These are phyloP conservation scores for Ophiostoma perfectum DNA, from an alignment of 2,329 filamentous ascomycete genomes.

Conservation along the genomic window DNA sequence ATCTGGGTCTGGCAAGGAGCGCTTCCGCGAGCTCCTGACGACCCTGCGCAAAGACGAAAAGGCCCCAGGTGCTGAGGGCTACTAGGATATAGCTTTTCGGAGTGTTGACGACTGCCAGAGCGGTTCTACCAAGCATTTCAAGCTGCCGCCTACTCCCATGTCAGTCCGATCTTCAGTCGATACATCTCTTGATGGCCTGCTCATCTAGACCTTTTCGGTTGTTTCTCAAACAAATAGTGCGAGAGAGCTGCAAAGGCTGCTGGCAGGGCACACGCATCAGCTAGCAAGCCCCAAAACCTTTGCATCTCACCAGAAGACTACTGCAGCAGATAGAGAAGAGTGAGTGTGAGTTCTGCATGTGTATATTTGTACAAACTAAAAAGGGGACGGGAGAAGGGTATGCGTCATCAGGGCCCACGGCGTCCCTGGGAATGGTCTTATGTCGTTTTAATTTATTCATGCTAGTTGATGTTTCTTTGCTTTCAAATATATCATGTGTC, in stretches of 20 bases:
- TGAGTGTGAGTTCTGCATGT: background rate
- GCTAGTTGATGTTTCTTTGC: background rate
- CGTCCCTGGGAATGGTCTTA: background rate
- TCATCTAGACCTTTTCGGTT: background rate
- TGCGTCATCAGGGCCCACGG: background rate
- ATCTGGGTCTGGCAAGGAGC: constrained; percentile 87
- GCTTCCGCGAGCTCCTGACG: constrained; percentile 84
- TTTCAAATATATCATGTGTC: background rate
- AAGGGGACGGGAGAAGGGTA: constrained; percentile 8
- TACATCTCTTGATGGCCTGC: constrained; percentile 1
- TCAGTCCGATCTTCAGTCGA: background rate
- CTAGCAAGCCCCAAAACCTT: background rate
- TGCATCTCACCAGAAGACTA: background rate
- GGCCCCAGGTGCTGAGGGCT: constrained; percentile 61
- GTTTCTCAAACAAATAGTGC: background rate
- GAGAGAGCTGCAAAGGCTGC: no score
- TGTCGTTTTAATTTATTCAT: constrained; percentile 7
- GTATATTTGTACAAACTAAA: background rate
- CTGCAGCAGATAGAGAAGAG: no score
- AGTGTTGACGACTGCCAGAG: constrained; percentile 17
- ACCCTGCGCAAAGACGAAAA: constrained; percentile 92
- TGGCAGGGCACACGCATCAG: background rate
- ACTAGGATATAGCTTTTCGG: constrained; percentile 38
- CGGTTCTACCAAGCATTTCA: constrained; percentile 13
- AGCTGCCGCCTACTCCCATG: constrained; percentile 12